Percentiles rank a stretch among this genome's conserved stretches.
Conservation (phyloP, 169 alveolate genomes). For the Eimeria tenella region DNA sequence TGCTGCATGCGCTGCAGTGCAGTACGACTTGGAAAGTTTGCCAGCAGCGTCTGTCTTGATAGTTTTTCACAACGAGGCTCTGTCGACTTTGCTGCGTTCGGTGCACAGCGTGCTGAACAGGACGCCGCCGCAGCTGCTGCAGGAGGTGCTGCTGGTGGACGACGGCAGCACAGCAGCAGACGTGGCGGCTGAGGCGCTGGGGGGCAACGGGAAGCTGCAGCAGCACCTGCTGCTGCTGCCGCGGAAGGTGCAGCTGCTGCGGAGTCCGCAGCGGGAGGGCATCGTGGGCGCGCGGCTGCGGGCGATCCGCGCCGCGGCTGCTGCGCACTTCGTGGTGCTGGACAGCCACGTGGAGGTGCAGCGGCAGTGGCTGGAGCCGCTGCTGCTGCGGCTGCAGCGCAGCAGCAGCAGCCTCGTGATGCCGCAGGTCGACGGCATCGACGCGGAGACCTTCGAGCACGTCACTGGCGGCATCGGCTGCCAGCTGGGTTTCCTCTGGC, state of each 20-base stretch:
- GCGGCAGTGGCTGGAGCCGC: conserved; percentile 86
- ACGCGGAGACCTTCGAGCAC: conserved; percentile 82
- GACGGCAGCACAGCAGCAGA: conserved; percentile 79
- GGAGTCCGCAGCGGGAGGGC: conserved; percentile 83
- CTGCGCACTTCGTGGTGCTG: conserved; percentile 82
- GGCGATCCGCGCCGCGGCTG: conserved; percentile 81
- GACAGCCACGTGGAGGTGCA: conserved; percentile 86
- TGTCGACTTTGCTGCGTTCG: conserved; percentile 84
- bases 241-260: conserved; percentile 81
- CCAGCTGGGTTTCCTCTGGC: conserved; percentile 85
- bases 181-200: background rate
- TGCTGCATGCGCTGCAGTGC: conserved; percentile 35
- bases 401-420: conserved; percentile 81
- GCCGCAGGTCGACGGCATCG: conserved; percentile 87
- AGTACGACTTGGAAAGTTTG: conserved; percentile 75
- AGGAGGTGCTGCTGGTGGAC: conserved; percentile 83
- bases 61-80: conserved; percentile 84
- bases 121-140: conserved; percentile 84
- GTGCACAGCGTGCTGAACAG: conserved; percentile 84
- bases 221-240: conserved; percentile 60
- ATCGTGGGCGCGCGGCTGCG: conserved; percentile 86
- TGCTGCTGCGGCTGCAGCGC: conserved; percentile 78
- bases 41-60: conserved; percentile 84
- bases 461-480: conserved; percentile 87
- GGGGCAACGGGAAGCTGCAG: conserved; percentile 53